Percentiles rank a stretch among this genome's conserved stretches.
These are phyloP conservation scores for Boletus rex-veris DNA, from an alignment of 768 basidiomycete genomes.

Conservation along the genomic window DNA sequence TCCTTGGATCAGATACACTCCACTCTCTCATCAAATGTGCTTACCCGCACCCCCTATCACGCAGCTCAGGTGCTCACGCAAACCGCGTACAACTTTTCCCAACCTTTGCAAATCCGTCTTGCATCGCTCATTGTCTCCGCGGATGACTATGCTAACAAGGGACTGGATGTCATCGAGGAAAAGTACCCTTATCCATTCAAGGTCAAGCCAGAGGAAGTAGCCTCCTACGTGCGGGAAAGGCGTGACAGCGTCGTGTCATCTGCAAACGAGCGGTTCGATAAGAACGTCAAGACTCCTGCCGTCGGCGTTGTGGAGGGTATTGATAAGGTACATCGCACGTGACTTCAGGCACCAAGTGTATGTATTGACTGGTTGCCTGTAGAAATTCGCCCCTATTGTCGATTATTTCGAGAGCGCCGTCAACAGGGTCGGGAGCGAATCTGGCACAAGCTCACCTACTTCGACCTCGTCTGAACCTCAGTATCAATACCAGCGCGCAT, in stretches of 20 bases:
- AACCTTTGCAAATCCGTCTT: constrained; percentile 61
- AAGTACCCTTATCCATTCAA: constrained; percentile 77
- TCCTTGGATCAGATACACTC: constrained; percentile 57
- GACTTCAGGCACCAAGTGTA: constrained; percentile 10
- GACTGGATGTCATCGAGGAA: constrained; percentile 67
- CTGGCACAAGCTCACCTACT: constrained; percentile 43
- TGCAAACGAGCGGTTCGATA: constrained; percentile 64
- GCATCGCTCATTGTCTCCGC: constrained; percentile 63
- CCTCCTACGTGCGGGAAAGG: constrained; percentile 52
- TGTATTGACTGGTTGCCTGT: constrained; percentile 9
- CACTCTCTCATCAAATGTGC: constrained; percentile 54
- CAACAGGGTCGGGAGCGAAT: constrained; percentile 44
- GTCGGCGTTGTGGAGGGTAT: constrained; percentile 60
- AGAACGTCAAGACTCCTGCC: constrained; percentile 61
- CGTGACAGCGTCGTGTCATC: constrained; percentile 50
- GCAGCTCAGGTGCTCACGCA: constrained; percentile 60
- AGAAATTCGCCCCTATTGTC: constrained; percentile 74
- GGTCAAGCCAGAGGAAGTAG: constrained; percentile 68
- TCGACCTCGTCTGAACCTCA: constrained; percentile 52
- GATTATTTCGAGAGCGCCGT: constrained; percentile 65
- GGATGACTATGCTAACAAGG: constrained; percentile 69
- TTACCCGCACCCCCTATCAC: constrained; percentile 62
- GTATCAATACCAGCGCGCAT: constrained; percentile 77
- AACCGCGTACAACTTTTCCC: constrained; percentile 57
- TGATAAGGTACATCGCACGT: constrained; percentile 56